Base-by-base conservation (phyloP, 495 filamentous ascomycete genomes). In the Lasiosphaeria hispida region DNA sequence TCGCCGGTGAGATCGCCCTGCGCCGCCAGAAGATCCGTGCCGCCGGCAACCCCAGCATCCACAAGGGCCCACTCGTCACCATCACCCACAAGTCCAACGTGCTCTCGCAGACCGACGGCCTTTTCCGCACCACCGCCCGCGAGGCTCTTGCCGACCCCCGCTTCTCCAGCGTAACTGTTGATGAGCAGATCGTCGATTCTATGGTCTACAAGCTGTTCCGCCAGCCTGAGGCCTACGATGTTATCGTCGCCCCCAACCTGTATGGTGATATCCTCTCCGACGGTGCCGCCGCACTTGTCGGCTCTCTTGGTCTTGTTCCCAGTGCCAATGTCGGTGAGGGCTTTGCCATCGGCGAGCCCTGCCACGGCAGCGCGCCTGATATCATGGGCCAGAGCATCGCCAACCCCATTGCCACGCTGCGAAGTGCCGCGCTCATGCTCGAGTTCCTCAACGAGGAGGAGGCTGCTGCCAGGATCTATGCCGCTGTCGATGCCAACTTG, bases 151-250 rank as follows among this genome's bases (percentile, higher is more conserved):
- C 84, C 19, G 78, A 76, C 35, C 63, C 82, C 18, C 80, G 77
- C 57, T 94, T 87, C 75, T 66, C 65, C 2, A 72, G 68, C 35
- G 77, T 97, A 34, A 75, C 76, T 23, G 83, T 96, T 48, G 95
- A 98, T 71, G 94, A 98, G 80, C 94, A 98, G 80, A 98, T 98
- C 63, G 93, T 98, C 56, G 94, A 98, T 73, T 89, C 85, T 39
- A 98, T 98, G 94, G 91, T 97, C 40, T 98, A 98, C 83, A 97
- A 97, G 81, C 87, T 98, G 43, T 97, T 97, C 86, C 91, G 91
- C 13, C 89, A 96, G 75, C 94, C 94, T 47, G 83, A 84, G 60
- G 84, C 83, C 64, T 98, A 97, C 84, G 94, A 98, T 70, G 95
- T 98, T 55, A 94, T 98, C 64, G 94, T 98, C 38, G 94, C 95